Evolutionary conservation across 2,329 filamentous ascomycete genomes (phyloP), one percentile per base, ranked within the genome.

Genomic region (Pyrenophora teres): DNA sequence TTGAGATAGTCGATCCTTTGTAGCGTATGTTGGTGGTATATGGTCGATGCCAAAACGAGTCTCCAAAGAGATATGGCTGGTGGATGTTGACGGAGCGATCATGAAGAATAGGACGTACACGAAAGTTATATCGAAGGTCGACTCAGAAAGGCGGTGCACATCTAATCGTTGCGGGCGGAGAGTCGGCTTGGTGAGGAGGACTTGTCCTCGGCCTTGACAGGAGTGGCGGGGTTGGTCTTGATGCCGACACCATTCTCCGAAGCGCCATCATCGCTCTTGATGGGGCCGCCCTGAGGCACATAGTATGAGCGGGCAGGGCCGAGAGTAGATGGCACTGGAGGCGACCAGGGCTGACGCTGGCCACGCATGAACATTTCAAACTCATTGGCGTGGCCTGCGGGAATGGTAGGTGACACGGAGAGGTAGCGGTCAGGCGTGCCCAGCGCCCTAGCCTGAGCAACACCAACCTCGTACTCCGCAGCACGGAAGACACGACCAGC

Each of bases 401-500:
- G 68, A 64, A 27, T 15, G 15, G 68, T 66, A 7, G 70, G 70
- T 9, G 69, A 72, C 40, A 70, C 64, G 40, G 59, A 67, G 35
- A 71, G 56, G 55, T 71, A 71, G 32, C 69, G 69, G 33, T 73
- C 69, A 19, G 70, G 68, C 44, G 62, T 64, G 39, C 57, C 60
- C 54, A 67, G 58, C 19, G 63, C 72, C 54, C 71, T 68, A 64
- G 71, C 71, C 52, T 74, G 71, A 44, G 69, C 68, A 53, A 75
- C 74, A 54, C 74, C 74, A 49, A 73, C 70, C 52, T 78, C 78
- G 77, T 97, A 97, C 78, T 97, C 94, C 51, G 94, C 94, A 52
- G 93, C 94, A 53, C 94, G 90, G 78, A 96, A 97, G 69, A 96
- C 91, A 55, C 94, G 92, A 51, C 92, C 90, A 72, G 96, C 92